Evolutionary conservation across 2,329 filamentous ascomycete genomes (phyloP).

Genomic region (Ceratocystis diversiconidia): DNA sequence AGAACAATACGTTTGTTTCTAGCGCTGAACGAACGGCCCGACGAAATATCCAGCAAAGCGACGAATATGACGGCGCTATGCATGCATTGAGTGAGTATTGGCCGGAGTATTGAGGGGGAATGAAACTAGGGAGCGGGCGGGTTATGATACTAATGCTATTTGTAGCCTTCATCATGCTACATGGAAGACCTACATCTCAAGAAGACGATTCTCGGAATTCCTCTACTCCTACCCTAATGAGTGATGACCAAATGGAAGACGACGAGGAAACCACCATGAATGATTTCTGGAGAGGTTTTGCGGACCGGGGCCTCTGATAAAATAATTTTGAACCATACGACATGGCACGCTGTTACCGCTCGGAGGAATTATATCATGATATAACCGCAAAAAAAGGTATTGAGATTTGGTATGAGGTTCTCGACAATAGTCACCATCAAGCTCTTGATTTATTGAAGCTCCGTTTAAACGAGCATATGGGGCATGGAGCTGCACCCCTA

Average conservation of each 20-base stretch:
- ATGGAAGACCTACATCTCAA: not conserved
- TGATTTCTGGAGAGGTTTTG: too few species aligned
- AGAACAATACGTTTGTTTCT: not conserved
- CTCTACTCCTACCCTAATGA: not conserved
- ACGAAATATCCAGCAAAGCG: not conserved
- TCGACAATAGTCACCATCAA: too few species aligned
- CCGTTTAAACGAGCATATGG: too few species aligned
- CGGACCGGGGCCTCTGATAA: too few species aligned
- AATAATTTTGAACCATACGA: too few species aligned
- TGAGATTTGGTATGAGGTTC: too few species aligned
- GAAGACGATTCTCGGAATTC: not conserved
- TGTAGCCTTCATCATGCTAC: not conserved
- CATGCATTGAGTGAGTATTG: not conserved
- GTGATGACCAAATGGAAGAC: not conserved
- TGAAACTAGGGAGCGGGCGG: not conserved
- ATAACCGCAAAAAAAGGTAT: too few species aligned
- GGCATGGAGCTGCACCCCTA: too few species aligned
- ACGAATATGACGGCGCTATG: not conserved
- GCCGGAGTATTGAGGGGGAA: not conserved
- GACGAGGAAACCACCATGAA: not conserved
- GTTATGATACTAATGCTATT: not conserved
- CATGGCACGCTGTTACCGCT: too few species aligned
- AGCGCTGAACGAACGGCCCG: not conserved
- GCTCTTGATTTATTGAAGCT: too few species aligned
- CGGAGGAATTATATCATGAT: too few species aligned